phyloP scores from a whole-genome alignment of 2,329 filamentous ascomycete genomes.

The Colletotrichum sojae region DNA sequence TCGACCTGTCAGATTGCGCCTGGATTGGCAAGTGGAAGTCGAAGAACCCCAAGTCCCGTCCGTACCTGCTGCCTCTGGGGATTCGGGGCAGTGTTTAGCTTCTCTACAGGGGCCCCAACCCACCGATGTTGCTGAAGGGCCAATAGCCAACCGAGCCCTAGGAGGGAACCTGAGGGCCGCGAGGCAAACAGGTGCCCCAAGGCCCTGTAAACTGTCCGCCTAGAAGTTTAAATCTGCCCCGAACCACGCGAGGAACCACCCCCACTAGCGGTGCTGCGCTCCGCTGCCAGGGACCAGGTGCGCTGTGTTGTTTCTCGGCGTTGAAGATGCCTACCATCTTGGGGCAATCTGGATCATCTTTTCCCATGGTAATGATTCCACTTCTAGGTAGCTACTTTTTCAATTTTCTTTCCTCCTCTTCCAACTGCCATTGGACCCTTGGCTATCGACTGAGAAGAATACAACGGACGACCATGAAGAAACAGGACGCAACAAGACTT shows the following conservation, averaged over 20 bases:
- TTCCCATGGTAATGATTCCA: background rate
- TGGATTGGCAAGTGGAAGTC: background rate
- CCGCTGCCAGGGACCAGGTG: too few relatives aligned
- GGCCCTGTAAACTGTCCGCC: background rate
- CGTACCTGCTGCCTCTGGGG: too few relatives aligned
- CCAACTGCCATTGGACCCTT: background rate
- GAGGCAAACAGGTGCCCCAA: background rate
- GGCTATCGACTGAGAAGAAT: too few relatives aligned
- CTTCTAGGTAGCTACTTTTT: conserved; percentile 16
- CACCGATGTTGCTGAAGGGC: too few relatives aligned
- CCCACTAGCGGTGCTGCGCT: background rate
- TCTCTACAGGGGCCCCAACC: too few relatives aligned
- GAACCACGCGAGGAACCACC: background rate
- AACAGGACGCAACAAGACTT: background rate
- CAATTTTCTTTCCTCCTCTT: background rate
- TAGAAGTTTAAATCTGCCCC: conserved; percentile 24
- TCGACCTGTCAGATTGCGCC: too few relatives aligned
- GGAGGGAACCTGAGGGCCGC: conserved; percentile 23
- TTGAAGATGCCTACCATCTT: too few relatives aligned
- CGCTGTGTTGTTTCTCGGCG: too few relatives aligned
- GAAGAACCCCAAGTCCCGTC: background rate
- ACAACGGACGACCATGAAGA: too few relatives aligned
- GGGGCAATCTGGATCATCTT: background rate
- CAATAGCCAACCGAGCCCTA: background rate
- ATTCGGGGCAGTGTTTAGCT: background rate